A percentile compares a stretch with the other conserved stretches of the same genome.
phyloP scores from a whole-genome alignment of 306 rosid species.

The Prunus padus region DNA sequence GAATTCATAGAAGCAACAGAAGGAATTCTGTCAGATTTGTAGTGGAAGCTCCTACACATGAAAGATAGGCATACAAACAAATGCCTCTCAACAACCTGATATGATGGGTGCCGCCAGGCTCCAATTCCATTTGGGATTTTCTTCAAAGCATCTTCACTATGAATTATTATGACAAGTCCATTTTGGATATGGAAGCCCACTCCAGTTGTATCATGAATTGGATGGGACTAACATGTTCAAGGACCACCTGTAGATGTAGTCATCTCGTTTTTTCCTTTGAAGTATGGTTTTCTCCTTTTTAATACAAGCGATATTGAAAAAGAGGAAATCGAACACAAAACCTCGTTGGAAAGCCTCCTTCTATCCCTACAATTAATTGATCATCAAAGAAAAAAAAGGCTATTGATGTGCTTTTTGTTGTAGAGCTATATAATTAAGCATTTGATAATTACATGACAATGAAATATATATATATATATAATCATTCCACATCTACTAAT shows the following conservation, averaged over 20 bases:
- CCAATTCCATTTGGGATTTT: background rate
- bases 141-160: background rate
- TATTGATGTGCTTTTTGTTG: background rate
- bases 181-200: constrained; percentile 10
- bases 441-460: constrained; percentile 12
- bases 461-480: background rate
- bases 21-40: constrained; percentile 7
- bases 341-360: too few species aligned
- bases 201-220: background rate
- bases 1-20: constrained; percentile 12
- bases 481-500: constrained; percentile 3
- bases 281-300: too few species aligned
- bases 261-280: background rate
- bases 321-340: background rate
- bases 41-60: constrained; percentile 15
- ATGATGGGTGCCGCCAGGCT: background rate
- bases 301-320: background rate
- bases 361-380: background rate
- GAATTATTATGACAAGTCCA: background rate
- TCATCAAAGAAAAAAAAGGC: background rate
- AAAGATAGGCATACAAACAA: background rate
- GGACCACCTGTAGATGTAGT: too few species aligned
- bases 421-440: background rate
- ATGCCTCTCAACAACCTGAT: constrained; percentile 4
- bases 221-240: background rate